Base-by-base conservation (phyloP, 805 yeast species). In the Ogataea philodendri region DNA sequence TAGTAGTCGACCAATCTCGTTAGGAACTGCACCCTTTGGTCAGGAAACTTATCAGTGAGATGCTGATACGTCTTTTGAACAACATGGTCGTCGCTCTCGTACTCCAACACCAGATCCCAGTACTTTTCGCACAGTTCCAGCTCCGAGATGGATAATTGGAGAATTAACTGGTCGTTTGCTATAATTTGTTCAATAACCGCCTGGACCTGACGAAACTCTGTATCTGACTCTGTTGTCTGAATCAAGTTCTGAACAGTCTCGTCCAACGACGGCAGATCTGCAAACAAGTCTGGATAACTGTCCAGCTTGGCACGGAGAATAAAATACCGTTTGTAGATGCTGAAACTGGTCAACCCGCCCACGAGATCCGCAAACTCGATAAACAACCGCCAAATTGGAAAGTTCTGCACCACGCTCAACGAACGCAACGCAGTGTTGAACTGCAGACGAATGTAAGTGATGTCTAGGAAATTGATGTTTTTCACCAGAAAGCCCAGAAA, bases 341-440 rank as follows among this genome's bases (percentile, higher is more conserved):
- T 15, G 16, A 62, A 62, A 1, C 57, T 64, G 1, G 70, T 62
- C 4, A 23, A 33, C 1, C 76, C 81, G 3, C 70, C 71, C 15
- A 67, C 59, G 1, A 42, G 32, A 28, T 60, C 60, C 1, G 76
- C 76, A 56, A 69, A 75, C 14, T 60, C 46, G 27, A 81, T 59
- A 38, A 76, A 83, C 41, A 70, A 51, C 1, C 67, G 60, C 74
- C 93, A 74, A 20, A 82, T 69, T 18, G 63, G 44, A 4, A 69
- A 68, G 54, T 80, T 87, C 38, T 75, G 78, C 0, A 72, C 53
- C 5, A 68, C 34, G 0, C 83, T 76, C 9, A 82, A 48, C 4
- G 60, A 44, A 34, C 64, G 62, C 7, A 84, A 55, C 0, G 81
- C 71, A 18, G 54, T 48, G 48, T 81, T 73, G 50, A 80, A 78